Base-by-base conservation (phyloP, 2,329 filamentous ascomycete species). In the Chaetothyriales sp. region DNA sequence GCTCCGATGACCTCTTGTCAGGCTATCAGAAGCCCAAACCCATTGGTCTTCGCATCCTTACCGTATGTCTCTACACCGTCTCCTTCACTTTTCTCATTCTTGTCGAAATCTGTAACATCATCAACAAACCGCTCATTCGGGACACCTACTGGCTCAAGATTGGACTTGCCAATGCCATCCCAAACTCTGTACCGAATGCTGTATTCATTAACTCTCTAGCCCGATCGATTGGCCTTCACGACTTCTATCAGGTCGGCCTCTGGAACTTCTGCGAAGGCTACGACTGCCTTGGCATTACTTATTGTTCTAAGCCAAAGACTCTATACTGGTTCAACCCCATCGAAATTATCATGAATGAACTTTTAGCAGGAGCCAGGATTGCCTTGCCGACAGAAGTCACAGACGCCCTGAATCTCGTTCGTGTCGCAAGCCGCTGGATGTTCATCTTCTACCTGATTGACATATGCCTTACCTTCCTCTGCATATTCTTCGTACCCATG, bases 221-320 rank as follows among this genome's bases (percentile, higher is more conserved):
- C 3, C 82, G 86, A 49, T 86, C 84, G 19, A 74, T 95, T 50
- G 90, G 89, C 28, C 75, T 95, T 47, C 88, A 94, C 66, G 90
- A 95, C 68, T 95, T 94, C 69, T 95, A 95, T 68, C 85, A 89
- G 62, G 85, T 94, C 25, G 89, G 89, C 5, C 70, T 95, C 43
- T 97, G 90, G 90, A 84, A 82, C 54, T 95, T 85, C 67, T 97
- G 90, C 68, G 86, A 94, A 66, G 89, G 89, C 18, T 94, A 89
- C 67, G 73, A 79, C 51, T 75, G 78, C 60, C 74, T 83, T 68
- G 86, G 86, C 40, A 81, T 92, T 56, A 90, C 86, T 0, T 70
- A 72, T 56, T 97, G 90, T 69, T 89, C 85, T 6, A 69, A 70
- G 5, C 84, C 88, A 0, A 62, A 79, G 61, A 73, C 74, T 6